Base-by-base conservation (phyloP, 1,284 basidiomycete species). In the Naganishia cerealis region DNA sequence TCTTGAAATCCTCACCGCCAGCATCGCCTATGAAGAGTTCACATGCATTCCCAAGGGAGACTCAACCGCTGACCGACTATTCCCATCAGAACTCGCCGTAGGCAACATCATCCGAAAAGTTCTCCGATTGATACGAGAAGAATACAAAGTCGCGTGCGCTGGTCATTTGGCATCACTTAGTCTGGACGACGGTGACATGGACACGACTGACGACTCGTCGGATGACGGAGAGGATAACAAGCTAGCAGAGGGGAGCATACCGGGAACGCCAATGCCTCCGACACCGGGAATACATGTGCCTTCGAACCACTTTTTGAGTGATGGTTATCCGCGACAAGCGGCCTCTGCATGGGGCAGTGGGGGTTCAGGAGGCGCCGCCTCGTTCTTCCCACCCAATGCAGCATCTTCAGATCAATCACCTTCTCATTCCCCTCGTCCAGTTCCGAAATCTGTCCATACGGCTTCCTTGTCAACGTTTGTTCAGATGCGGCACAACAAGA, bases 91-190 rank as follows among this genome's bases (percentile, higher is more conserved):
- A 78, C 90, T 94, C 75, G 90, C 92, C 53, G 90, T 96, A 50
- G 93, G 92, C 15, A 98, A 97, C 78, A 95, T 94, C 39, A 89
- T 95, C 55, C 87, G 94, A 42, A 90, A 93, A 73, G 88, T 97
- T 46, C 83, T 96, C 40, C 92, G 94, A 76, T 89, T 96, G 75
- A 89, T 98, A 70, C 86, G 92, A 58, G 95, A 99, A 81, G 95
- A 99, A 77, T 94, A 93, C 78, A 84, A 88, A 70, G 80, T 79
- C 8, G 79, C 78, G 4, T 78, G 76, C 7, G 75, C 77, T 8
- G 72, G 74, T 16, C 69, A 67, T 43, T 26, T 71, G 26, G 59
- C 65, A 26, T 53, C 55, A 7, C 54, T 57, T 21, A 36, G 36
- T 36, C 42, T 56, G 12, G 42, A 57, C 16, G 48, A 53, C 36